Conservation (phyloP, 139 green algal genomes). For the Chlamydomonas urium region DNA sequence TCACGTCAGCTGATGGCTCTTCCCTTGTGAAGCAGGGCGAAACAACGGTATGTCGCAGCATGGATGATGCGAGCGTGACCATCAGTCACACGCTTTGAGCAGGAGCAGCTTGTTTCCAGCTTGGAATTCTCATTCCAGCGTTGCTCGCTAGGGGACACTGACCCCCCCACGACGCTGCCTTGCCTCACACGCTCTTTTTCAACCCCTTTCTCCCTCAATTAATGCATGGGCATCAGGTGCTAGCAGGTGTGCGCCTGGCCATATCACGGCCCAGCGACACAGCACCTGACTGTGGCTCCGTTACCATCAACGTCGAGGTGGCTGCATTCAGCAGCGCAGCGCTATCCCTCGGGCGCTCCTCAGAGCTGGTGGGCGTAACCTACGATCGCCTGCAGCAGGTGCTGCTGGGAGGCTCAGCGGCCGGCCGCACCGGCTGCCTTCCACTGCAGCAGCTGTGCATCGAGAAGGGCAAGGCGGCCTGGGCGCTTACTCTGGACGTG, state of each 20-base stretch:
- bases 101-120: not conserved
- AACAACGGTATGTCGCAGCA: conserved; percentile 40
- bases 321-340: conserved; percentile 54
- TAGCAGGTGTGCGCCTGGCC: conserved; percentile 66
- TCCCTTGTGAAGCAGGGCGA: conserved; percentile 63
- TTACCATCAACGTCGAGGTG: conserved; percentile 60
- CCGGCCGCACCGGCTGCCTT: too few species aligned
- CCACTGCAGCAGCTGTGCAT: conserved; percentile 64
- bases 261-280: conserved; percentile 43
- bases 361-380: conserved; percentile 32
- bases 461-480: conserved; percentile 48
- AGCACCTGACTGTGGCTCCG: conserved; percentile 33
- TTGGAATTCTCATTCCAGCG: not conserved
- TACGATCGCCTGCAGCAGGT: conserved; percentile 36
- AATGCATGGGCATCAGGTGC: too few species aligned
- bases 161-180: not conserved
- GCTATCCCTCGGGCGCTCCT: conserved; percentile 22
- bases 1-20: conserved; percentile 63
- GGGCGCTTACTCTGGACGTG: conserved; percentile 58
- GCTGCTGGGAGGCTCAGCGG: conserved; percentile 26
- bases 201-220: too few species aligned
- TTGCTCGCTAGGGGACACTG: not conserved
- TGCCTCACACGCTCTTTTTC: not conserved
- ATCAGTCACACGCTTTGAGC: not conserved
- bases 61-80: not conserved